Evolutionary conservation across 306 rosid species (phyloP), one percentile per base, ranked within the genome.

Genomic region (Glycine tomentella): DNA sequence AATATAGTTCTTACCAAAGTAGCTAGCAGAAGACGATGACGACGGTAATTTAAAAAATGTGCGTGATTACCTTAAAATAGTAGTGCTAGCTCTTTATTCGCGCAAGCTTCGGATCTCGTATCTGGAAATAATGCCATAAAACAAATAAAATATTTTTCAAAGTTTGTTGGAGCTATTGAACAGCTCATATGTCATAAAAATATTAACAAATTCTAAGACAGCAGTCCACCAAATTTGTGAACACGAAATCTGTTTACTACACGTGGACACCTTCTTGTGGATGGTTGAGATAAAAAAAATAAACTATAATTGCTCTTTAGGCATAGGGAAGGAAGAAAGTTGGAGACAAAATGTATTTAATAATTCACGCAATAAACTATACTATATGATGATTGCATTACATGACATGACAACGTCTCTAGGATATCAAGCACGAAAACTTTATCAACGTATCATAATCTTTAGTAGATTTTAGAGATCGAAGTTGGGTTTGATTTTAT

Each of bases 41-140:
- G 6, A 17, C 0, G 31, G 25, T 3, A 33, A 75, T 66, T 46
- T 7, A 83, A 82, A 7, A 7, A 50, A 2, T 20, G 59, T 64
- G 69, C 36, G 17, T 75, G 70, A 49, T 75, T 52, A 84, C 17
- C 87, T 81, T 44, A 77, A 76, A 80, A 78, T 69, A 49, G 76
- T 33, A 78, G 3, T 59, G 1, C 79, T 73, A 76, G 58, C 64
- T 14, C 45, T 61, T 48, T 53, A 74, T 62, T 69, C 13, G 75
- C 86, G 72, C 84, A 82, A 65, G 74, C 84, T 76, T 78, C 3
- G 80, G 92, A 93, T 91, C 88, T 78, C 88, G 89, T 78, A 89
- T 91, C 93, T 67, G 44, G 25, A 56, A 71, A 86, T 78, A 77
- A 73, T 76, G 72, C 34, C 52, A 76, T 2, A 69, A 69, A 52